phyloP scores from a whole-genome alignment of 2,329 filamentous ascomycete species.

The Blastomyces silverae region DNA sequence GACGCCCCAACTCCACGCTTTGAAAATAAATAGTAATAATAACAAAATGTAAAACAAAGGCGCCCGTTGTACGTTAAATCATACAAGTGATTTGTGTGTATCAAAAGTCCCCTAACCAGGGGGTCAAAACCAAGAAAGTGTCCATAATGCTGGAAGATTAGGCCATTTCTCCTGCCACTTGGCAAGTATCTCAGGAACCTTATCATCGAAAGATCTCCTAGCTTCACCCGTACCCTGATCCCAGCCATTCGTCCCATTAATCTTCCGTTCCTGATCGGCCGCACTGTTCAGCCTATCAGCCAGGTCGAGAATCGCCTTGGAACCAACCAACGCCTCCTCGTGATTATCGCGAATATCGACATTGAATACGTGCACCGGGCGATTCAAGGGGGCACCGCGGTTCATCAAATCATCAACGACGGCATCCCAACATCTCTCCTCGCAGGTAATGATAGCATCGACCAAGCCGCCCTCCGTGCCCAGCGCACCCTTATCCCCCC shows the following conservation, averaged over 20 bases:
- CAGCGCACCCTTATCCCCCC: slow-evolving; percentile 64
- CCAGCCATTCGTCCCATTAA: slow-evolving; percentile 59
- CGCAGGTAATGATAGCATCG: slow-evolving; percentile 92
- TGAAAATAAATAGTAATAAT: not conserved
- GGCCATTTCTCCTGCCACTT: slow-evolving; percentile 96
- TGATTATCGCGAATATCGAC: slow-evolving; percentile 98
- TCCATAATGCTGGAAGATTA: slow-evolving; percentile 85
- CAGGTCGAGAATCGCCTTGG: slow-evolving; percentile 84
- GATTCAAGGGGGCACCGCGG: slow-evolving; percentile 77
- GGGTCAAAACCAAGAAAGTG: slow-evolving; percentile 79
- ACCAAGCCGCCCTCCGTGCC: slow-evolving; percentile 86
- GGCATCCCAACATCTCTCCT: slow-evolving; percentile 96
- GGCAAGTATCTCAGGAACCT: slow-evolving; percentile 83
- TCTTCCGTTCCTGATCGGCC: slow-evolving; percentile 67
- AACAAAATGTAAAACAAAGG: slow-evolving; percentile 5
- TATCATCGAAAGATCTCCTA: slow-evolving; percentile 77
- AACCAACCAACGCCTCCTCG: slow-evolving; percentile 87
- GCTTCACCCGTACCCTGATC: slow-evolving; percentile 61
- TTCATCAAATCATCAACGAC: slow-evolving; percentile 89
- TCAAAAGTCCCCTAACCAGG: slow-evolving; percentile 7
- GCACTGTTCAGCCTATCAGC: slow-evolving; percentile 76
- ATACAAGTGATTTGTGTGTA: slow-evolving; percentile 1
- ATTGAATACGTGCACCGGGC: slow-evolving; percentile 95
- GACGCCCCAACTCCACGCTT: slow-evolving; percentile 12
- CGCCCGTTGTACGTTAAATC: slow-evolving; percentile 8